Evolutionary conservation across 208 protist species (phyloP), one percentile per base, ranked within the genome.

Genomic region (Zelonia costaricensis): DNA sequence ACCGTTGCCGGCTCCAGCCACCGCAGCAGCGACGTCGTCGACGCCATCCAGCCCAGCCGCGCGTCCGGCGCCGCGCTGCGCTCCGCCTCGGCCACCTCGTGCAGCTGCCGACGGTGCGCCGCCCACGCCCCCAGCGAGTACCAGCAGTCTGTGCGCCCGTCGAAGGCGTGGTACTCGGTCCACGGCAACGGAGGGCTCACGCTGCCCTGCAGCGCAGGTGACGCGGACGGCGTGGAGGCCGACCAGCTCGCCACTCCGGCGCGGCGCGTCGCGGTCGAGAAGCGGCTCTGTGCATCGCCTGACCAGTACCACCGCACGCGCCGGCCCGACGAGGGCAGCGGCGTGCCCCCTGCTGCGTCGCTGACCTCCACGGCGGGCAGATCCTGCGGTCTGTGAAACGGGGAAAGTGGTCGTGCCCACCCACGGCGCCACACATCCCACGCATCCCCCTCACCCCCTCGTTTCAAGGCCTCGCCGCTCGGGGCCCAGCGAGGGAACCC

Each of bases 121-220:
- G 61, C 51, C 54, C 76, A 75, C 23, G 33, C 44, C 7, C 67
- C 71, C 0, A 73, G 38, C 33, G 22, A 62, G 57, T 79, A 73
- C 70, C 82, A 88, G 51, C 80, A 80, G 60, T 74, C 71, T 4
- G 77, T 88, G 15, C 65, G 49, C n/a, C 53, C 55, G 48, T 80
- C 69, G 20, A 70, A 76, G 33, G 80, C 67, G 33, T 68, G 71
- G 23, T 56, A 65, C 31, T 72, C 69, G 13, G 56, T 39, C 77
- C 77, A 88, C 20, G 67, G 58, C 15, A 88, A 33, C 22, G 65
- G 58, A 0, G 56, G 42, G 22, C 49, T 57, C 1, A 18, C 68
- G 22, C 38, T 47, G n/a, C 25, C 13, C 16, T 23, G 38, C 13
- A 13, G 46, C 2, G 44, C 3, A 4, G 27, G 27, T 22, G 5